A percentile compares a stretch with the other conserved stretches of the same genome.
Evolutionary conservation across 257 asterid genomes (phyloP).

Genomic region (Solanum sparsipilum): DNA sequence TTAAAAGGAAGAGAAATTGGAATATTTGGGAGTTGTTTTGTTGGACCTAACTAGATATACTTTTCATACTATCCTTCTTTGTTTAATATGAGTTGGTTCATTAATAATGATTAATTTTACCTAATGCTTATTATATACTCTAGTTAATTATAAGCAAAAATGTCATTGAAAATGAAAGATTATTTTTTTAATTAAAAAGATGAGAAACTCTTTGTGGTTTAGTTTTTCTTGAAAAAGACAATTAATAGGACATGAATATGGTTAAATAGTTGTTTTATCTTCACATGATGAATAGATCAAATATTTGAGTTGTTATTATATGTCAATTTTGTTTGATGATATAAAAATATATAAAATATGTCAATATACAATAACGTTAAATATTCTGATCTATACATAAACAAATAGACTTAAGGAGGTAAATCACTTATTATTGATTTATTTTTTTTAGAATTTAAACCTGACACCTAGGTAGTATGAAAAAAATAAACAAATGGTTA

Average conservation of each 20-base stretch:
- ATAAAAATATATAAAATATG: background rate
- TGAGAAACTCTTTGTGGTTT: background rate
- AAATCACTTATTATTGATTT: background rate
- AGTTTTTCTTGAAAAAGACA: background rate
- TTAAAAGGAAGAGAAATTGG: background rate
- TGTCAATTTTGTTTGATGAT: background rate
- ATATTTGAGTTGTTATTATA: background rate
- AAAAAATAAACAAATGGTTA: background rate
- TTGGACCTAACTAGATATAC: background rate
- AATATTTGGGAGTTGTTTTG: background rate
- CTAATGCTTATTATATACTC: background rate
- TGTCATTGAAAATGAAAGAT: background rate
- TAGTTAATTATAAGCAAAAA: background rate
- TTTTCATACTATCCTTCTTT: background rate
- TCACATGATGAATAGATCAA: background rate
- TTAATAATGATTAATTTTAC: background rate
- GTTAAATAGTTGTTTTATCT: background rate
- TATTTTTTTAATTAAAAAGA: background rate
- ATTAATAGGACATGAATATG: background rate
- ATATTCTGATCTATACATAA: background rate
- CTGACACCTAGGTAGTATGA: no score
- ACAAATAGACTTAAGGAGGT: background rate
- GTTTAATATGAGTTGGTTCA: background rate
- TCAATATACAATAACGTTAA: background rate
- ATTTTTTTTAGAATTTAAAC: no score